A percentile compares a stretch with the other conserved stretches of the same genome.
Conservation (phyloP, 2,329 filamentous ascomycete species). For the Nemania sp. region DNA sequence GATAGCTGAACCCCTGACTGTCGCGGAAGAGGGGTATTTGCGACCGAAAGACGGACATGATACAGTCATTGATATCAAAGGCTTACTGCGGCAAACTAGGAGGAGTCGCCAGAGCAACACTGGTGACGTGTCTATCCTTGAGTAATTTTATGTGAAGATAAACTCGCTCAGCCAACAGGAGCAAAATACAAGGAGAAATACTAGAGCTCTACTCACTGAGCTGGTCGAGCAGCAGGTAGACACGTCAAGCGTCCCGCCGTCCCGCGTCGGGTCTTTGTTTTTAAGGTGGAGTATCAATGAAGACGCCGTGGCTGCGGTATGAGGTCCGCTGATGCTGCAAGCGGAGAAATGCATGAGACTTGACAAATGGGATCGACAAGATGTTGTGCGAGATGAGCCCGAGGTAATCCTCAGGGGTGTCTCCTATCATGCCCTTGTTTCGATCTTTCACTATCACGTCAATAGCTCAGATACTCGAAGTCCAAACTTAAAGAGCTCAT, state of each 20-base stretch:
- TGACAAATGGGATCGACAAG: conserved; percentile 1
- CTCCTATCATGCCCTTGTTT: not conserved
- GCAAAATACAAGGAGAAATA: conserved; percentile 1
- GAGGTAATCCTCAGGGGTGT: not conserved
- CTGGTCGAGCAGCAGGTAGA: conserved; percentile 7
- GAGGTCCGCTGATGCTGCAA: conserved; percentile 6
- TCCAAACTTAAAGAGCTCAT: not conserved
- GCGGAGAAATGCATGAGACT: conserved; percentile 3
- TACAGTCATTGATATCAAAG: conserved; percentile 17
- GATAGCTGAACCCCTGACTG: conserved; percentile 8
- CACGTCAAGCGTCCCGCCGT: conserved; percentile 21
- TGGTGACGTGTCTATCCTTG: conserved; percentile 18
- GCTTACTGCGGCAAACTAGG: conserved; percentile 13
- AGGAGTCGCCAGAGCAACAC: not conserved
- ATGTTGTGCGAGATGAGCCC: not conserved
- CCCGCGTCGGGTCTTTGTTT: conserved; percentile 7
- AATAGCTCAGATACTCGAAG: not conserved
- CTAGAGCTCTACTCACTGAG: conserved; percentile 1
- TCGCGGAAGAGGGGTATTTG: conserved; percentile 20
- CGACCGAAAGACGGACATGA: conserved; percentile 22
- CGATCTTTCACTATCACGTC: not conserved
- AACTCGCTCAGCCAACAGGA: not conserved
- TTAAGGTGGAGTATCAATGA: conserved; percentile 12
- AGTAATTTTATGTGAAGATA: not conserved
- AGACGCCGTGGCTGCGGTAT: conserved; percentile 10